Evolutionary conservation across 169 alveolate genomes (phyloP), one percentile per base, ranked within the genome.

Genomic region (Miamiensis avidus): DNA sequence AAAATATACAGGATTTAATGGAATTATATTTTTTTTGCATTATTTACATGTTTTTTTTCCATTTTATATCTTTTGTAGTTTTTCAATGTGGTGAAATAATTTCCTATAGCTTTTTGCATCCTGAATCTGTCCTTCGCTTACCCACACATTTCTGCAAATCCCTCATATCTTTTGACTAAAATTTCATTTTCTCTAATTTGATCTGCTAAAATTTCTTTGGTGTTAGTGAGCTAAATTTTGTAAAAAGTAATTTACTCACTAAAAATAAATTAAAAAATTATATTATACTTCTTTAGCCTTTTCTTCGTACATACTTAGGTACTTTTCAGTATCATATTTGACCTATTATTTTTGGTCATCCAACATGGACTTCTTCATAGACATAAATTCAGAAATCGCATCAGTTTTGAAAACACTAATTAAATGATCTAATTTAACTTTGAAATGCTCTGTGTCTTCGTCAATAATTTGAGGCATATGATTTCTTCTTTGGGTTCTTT

Each of bases 361-460:
- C 65, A 94, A 90, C 81, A 96, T 89, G 28, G 91, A 81, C 73
- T 95, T 91, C 82, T 96, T 96, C 82, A 95, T 93, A 11, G 90
- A 79, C 96, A 95, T 90, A 89, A 96, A 96, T 75, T 96, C 97
- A 75, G 91, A 90, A 89, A 95, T 87, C 0, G 97, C 94, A 76
- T 95, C 97, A 28, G 95, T 91, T 64, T 95, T 88, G 82, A 96
- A 96, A 77, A 89, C 91, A 76, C 89, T 83, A n/a, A 96, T 83
- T 76, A 95, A 73, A 34, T 92, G 87, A 32, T 96, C 98, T 30
- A 96, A 88, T 83, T 92, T 91, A 34, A 93, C 85, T 72, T 92
- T 91, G 85, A 95, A 96, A 72, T 91, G 84, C 85, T 96, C 97
- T 1, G 95, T 96, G 78, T 96, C 98, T 89, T 94, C 97, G 89